A percentile compares a stretch with the other conserved stretches of the same genome.
Evolutionary conservation across 192 early-diverging fungal genomes (phyloP).

Genomic region (Umbelopsis isabellina): DNA sequence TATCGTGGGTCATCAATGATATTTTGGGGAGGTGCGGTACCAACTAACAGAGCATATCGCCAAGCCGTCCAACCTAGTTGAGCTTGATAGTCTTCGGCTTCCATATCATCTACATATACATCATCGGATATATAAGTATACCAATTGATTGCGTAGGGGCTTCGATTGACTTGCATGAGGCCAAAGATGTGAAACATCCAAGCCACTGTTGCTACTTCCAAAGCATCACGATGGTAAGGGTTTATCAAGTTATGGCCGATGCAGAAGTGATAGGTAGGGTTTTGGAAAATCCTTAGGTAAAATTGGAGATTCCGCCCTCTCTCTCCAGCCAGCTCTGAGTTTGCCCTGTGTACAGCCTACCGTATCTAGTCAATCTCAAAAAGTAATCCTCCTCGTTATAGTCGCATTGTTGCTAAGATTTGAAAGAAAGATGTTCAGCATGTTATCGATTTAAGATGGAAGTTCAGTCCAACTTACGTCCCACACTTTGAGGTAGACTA

Average conservation of each 20-base stretch:
- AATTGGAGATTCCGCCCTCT: neutral
- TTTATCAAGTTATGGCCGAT: neutral
- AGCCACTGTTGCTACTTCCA: neutral
- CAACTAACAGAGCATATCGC: neutral
- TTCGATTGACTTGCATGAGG: neutral
- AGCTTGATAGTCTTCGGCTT: neutral
- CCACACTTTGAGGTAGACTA: too few species aligned
- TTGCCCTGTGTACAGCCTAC: neutral
- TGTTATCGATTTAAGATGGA: too few species aligned
- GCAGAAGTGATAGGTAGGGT: neutral
- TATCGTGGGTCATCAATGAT: neutral
- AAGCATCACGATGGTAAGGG: neutral
- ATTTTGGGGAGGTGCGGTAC: neutral
- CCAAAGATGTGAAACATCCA: neutral
- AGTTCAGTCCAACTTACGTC: too few species aligned
- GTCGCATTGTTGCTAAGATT: too few species aligned
- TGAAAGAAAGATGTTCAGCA: too few species aligned
- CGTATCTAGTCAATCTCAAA: too few species aligned
- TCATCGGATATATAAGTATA: neutral
- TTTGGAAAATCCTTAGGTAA: neutral
- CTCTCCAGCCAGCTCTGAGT: neutral
- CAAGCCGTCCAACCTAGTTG: neutral
- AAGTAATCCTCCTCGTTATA: too few species aligned
- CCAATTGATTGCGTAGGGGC: neutral
- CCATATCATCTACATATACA: neutral